These are phyloP conservation scores for Phytopythium litorale DNA, from an alignment of 352 stramenopile genomes.

Conservation along the genomic window DNA sequence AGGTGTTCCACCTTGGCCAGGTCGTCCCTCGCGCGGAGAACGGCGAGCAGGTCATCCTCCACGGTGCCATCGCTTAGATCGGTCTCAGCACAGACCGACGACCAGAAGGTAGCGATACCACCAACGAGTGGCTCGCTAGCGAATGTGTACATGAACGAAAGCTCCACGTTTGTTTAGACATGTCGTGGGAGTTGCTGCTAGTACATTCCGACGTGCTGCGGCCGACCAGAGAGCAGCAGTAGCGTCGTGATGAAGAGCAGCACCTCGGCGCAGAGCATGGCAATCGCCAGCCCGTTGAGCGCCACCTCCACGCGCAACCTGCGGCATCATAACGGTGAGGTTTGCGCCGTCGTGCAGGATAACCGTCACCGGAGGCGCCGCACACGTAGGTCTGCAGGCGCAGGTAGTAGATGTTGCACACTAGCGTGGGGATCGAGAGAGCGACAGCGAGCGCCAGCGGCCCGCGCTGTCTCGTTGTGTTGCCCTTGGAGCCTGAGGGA, in stretches of 20 bases:
- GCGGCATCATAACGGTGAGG: not conserved
- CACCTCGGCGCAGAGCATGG: slow-evolving; percentile 50
- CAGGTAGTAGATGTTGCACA: slow-evolving; percentile 75
- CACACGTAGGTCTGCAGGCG: slow-evolving; percentile 78
- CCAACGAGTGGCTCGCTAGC: not conserved
- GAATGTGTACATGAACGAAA: slow-evolving; percentile 5
- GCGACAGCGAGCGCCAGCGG: slow-evolving; percentile 55
- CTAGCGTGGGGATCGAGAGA: slow-evolving; percentile 42
- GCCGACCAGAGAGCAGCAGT: slow-evolving; percentile 22
- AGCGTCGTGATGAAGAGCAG: slow-evolving; percentile 48
- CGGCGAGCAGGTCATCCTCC: slow-evolving; percentile 85
- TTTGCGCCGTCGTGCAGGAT: too few species aligned
- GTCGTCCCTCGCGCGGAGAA: slow-evolving; percentile 52
- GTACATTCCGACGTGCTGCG: not conserved
- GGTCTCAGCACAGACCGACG: too few species aligned
- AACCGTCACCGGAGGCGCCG: too few species aligned
- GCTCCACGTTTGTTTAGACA: not conserved
- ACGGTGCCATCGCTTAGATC: slow-evolving; percentile 56
- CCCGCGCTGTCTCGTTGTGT: slow-evolving; percentile 60
- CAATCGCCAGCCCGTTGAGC: slow-evolving; percentile 59
- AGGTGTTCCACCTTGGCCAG: slow-evolving; percentile 88
- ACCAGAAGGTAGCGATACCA: not conserved
- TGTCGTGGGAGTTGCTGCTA: not conserved
- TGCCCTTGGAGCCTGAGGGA: slow-evolving; percentile 67
- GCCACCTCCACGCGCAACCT: slow-evolving; percentile 60